These are phyloP conservation scores for Myxozyma geophila DNA, from an alignment of 805 yeast genomes.

Conservation along the genomic window DNA sequence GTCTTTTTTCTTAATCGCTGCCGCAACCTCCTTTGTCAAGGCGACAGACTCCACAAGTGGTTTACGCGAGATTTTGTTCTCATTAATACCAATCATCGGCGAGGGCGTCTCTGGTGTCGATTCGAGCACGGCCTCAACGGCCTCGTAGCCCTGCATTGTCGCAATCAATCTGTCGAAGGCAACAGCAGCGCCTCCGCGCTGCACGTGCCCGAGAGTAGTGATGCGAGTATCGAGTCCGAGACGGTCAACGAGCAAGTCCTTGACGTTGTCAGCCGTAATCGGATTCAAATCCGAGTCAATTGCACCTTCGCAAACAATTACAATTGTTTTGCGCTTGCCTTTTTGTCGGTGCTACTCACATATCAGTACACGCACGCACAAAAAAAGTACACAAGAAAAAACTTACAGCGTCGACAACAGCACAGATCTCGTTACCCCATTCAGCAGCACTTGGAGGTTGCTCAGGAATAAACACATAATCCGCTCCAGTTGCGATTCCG, in stretches of 20 bases:
- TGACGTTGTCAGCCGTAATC: constrained; percentile 78
- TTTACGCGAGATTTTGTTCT: constrained; percentile 82
- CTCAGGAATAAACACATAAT: constrained; percentile 92
- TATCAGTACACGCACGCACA: not conserved
- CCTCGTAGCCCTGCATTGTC: constrained; percentile 96
- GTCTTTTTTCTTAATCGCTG: constrained; percentile 76
- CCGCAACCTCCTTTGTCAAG: constrained; percentile 86
- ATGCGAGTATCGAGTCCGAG: constrained; percentile 92
- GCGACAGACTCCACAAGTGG: constrained; percentile 89
- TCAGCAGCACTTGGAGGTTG: constrained; percentile 74
- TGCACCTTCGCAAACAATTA: constrained; percentile 98
- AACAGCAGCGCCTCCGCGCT: constrained; percentile 98
- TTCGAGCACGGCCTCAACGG: constrained; percentile 89
- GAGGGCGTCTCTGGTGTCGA: constrained; percentile 90
- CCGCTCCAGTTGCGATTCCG: constrained; percentile 96
- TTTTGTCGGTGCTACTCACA: constrained; percentile 69
- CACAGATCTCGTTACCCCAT: constrained; percentile 82
- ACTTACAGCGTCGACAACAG: constrained; percentile 55
- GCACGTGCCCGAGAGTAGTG: constrained; percentile 96
- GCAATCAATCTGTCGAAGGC: constrained; percentile 92
- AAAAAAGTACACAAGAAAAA: not conserved
- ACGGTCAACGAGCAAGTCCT: constrained; percentile 72
- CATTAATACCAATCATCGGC: constrained; percentile 89
- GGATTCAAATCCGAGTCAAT: constrained; percentile 79
- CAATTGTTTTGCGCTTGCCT: constrained; percentile 93